Percentiles rank a stretch among this genome's conserved stretches.
Evolutionary conservation across 176 grass and related monocot species (phyloP).

Genomic region (Oryza glumipatula): DNA sequence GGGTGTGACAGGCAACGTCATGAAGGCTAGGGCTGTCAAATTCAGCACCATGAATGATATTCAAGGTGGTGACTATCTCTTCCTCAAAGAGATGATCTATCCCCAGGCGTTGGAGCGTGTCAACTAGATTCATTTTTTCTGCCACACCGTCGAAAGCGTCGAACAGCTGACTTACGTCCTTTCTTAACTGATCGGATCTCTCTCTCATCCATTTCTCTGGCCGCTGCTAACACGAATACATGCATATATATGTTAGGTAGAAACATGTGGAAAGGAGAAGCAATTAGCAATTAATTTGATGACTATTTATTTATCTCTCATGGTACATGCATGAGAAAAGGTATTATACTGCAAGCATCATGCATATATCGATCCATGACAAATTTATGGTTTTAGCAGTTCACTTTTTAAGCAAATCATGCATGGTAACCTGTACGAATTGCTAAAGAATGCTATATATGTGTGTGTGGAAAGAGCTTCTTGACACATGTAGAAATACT

Average conservation of each 20-base stretch:
- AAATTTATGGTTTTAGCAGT: background rate
- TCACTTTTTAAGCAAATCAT: too few species aligned
- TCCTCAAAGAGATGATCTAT: constrained; percentile 4
- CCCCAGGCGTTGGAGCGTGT: background rate
- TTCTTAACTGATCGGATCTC: background rate
- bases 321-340: background rate
- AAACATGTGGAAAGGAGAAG: background rate
- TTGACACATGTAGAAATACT: background rate
- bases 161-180: background rate
- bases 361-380: background rate
- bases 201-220: background rate
- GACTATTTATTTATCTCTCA: background rate
- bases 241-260: background rate
- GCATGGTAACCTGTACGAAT: background rate
- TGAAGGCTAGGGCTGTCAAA: background rate
- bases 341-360: background rate
- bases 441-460: too few species aligned
- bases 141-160: background rate
- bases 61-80: background rate
- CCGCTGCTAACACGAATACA: background rate
- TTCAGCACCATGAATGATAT: background rate
- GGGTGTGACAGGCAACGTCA: too few species aligned
- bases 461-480: background rate
- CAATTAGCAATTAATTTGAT: background rate
- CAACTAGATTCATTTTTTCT: background rate